Evolutionary conservation across 495 filamentous ascomycete genomes (phyloP).

Genomic region (Penicillium coffeae): DNA sequence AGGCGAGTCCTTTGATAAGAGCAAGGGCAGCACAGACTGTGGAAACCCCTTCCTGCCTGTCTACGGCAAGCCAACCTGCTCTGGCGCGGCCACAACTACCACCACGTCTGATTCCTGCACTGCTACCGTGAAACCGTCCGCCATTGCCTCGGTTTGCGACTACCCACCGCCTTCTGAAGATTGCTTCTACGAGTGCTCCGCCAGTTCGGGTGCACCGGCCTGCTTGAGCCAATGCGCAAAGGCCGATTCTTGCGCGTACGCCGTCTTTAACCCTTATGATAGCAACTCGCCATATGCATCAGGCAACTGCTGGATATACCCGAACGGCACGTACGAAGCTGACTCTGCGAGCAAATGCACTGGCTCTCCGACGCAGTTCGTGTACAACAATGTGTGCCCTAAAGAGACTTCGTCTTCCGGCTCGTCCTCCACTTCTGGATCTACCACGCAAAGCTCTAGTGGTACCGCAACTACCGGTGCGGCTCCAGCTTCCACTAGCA

Average conservation of each 20-base stretch:
- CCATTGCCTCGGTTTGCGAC: slow-evolving; percentile 25
- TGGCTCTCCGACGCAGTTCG: slow-evolving; percentile 15
- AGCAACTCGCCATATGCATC: slow-evolving; percentile 17
- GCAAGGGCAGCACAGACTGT: slow-evolving; percentile 18
- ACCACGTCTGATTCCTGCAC: slow-evolving; percentile 23
- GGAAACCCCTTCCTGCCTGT: slow-evolving; percentile 14
- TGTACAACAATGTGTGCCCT: slow-evolving; percentile 21
- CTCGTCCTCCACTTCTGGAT: slow-evolving; percentile 14
- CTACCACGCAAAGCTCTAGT: slow-evolving; percentile 9
- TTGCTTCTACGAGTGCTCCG: slow-evolving; percentile 15
- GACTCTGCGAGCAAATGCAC: slow-evolving; percentile 15
- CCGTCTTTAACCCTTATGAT: slow-evolving; percentile 19
- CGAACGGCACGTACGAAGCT: slow-evolving; percentile 22
- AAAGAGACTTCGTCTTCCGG: slow-evolving; percentile 16
- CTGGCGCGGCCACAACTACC: slow-evolving; percentile 19
- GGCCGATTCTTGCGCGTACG: slow-evolving; percentile 26
- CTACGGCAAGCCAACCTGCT: slow-evolving; percentile 16
- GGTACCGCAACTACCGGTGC: slow-evolving; percentile 11
- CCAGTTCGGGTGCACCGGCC: slow-evolving; percentile 19
- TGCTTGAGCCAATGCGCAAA: slow-evolving; percentile 24
- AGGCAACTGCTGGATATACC: slow-evolving; percentile 24
- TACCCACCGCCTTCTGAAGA: slow-evolving; percentile 19
- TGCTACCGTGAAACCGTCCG: slow-evolving; percentile 26
- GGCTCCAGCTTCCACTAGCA: slow-evolving; percentile 11
- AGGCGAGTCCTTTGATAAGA: slow-evolving; percentile 19